phyloP scores from a whole-genome alignment of 192 early-diverging fungal species.

The Coemansia sp. region DNA sequence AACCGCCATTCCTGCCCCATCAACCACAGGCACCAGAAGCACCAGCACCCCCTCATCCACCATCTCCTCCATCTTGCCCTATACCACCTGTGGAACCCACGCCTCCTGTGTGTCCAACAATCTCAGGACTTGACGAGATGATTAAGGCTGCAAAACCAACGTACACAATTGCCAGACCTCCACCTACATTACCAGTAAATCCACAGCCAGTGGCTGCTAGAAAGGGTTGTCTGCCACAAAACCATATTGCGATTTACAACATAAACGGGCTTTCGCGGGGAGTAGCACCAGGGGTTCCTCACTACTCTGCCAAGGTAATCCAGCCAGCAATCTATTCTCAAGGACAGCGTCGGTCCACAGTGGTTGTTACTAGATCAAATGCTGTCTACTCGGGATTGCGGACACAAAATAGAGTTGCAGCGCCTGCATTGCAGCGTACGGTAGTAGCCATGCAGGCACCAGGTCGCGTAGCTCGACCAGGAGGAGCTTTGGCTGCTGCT shows the following conservation, averaged over 20 bases:
- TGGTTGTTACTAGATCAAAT: not conserved
- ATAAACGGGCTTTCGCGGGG: conserved; percentile 6
- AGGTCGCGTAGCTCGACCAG: not conserved
- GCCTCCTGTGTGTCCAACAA: conserved; percentile 3
- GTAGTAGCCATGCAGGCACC: not conserved
- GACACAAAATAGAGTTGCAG: not conserved
- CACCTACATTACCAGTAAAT: not conserved
- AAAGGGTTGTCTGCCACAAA: not conserved
- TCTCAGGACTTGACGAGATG: not conserved
- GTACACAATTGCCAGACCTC: not conserved
- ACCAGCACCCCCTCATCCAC: not conserved
- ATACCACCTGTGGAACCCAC: not conserved
- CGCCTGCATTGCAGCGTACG: not conserved
- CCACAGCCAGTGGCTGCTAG: not conserved
- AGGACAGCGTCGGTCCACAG: not conserved
- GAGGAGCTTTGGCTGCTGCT: not conserved
- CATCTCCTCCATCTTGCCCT: not conserved
- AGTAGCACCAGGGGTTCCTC: not conserved
- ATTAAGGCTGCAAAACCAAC: not conserved
- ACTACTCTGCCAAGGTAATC: not conserved
- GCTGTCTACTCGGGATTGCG: not conserved
- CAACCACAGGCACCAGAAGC: conserved; percentile 6
- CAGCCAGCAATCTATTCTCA: not conserved
- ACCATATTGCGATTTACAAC: conserved; percentile 28
- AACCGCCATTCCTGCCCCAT: not conserved